phyloP scores from a whole-genome alignment of 2,329 filamentous ascomycete species.

The Colletotrichum melonis region DNA sequence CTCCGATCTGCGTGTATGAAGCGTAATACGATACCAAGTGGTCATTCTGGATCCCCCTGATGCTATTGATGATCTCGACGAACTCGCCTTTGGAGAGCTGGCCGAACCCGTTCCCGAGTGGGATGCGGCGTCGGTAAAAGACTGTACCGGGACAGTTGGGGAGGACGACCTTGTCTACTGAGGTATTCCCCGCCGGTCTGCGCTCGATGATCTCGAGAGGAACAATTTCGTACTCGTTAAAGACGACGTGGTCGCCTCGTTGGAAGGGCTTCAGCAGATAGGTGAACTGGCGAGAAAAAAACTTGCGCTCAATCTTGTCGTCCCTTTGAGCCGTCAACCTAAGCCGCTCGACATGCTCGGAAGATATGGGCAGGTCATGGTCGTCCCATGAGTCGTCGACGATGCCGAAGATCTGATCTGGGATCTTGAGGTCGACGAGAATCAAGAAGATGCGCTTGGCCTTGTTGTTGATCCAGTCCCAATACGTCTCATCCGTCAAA shows the following conservation, averaged over 20 bases:
- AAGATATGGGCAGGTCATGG: constrained; percentile 75
- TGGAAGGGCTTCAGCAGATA: constrained; percentile 75
- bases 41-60: constrained; percentile 70
- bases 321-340: constrained; percentile 69
- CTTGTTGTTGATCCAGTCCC: constrained; percentile 80
- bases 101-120: constrained; percentile 58
- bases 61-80: constrained; percentile 68
- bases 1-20: constrained; percentile 74
- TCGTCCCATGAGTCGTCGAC: constrained; percentile 84
- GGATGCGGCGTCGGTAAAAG: constrained; percentile 69
- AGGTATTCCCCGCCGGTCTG: constrained; percentile 53
- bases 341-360: constrained; percentile 73
- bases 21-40: constrained; percentile 79
- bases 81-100: constrained; percentile 65
- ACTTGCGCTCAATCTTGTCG: constrained; percentile 73
- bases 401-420: constrained; percentile 79
- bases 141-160: constrained; percentile 69
- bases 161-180: constrained; percentile 70
- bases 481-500: constrained; percentile 78
- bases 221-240: constrained; percentile 75
- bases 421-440: constrained; percentile 74
- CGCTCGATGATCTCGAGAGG: constrained; percentile 76
- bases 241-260: constrained; percentile 70
- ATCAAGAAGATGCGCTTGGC: constrained; percentile 79
- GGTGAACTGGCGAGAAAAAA: constrained; percentile 76